These are phyloP conservation scores for Nannizziopsis barbatae DNA, from an alignment of 2,329 filamentous ascomycete species.

Conservation along the genomic window DNA sequence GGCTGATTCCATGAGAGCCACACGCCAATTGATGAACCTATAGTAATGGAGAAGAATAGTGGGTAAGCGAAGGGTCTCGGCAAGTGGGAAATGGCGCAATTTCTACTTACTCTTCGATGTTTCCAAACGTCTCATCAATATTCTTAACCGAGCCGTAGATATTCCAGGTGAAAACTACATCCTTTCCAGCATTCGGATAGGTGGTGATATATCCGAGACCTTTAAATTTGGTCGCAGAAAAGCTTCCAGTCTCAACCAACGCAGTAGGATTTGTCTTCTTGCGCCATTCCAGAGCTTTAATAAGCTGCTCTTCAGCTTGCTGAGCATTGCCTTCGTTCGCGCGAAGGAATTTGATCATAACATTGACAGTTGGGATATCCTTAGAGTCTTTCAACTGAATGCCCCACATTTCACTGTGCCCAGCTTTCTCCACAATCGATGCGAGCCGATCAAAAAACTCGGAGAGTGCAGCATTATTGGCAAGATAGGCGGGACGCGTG, in stretches of 20 bases:
- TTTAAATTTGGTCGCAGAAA: constrained; percentile 58
- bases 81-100: background rate
- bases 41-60: background rate
- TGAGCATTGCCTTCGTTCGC: constrained; percentile 69
- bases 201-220: constrained; percentile 70
- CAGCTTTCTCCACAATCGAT: constrained; percentile 45
- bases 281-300: constrained; percentile 71
- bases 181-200: constrained; percentile 42
- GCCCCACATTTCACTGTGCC: constrained; percentile 76
- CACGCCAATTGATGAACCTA: constrained; percentile 82
- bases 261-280: constrained; percentile 61
- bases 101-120: constrained; percentile 59
- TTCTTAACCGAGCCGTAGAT: constrained; percentile 82
- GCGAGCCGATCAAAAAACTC: constrained; percentile 50
- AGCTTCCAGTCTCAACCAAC: constrained; percentile 51
- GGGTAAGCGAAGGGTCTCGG: background rate
- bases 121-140: constrained; percentile 67
- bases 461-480: constrained; percentile 36
- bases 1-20: constrained; percentile 80
- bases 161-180: constrained; percentile 72
- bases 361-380: constrained; percentile 65
- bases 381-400: constrained; percentile 48
- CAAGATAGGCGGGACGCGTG: constrained; percentile 28
- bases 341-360: constrained; percentile 87
- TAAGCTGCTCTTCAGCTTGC: constrained; percentile 67